Evolutionary conservation across 2,329 filamentous ascomycete species (phyloP).

Genomic region (Teratosphaeria zuluensis): DNA sequence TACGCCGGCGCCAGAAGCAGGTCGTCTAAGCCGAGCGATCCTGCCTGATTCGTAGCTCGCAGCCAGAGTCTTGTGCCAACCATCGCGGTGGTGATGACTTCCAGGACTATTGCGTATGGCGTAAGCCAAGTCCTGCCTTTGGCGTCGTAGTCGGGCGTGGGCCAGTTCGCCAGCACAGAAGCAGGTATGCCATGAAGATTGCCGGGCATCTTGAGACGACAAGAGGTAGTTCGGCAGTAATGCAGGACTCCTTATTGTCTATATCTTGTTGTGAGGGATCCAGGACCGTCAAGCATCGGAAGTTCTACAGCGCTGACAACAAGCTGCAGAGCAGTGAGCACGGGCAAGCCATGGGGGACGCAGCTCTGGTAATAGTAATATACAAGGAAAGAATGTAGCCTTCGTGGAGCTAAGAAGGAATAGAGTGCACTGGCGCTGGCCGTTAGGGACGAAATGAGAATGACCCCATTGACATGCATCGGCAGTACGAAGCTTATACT

Average conservation of each 20-base stretch:
- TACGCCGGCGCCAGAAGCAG: slow-evolving; percentile 8
- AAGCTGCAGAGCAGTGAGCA: background rate
- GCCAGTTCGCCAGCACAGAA: slow-evolving; percentile 13
- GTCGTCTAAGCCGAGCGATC: slow-evolving; percentile 18
- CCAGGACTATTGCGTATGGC: slow-evolving; percentile 8
- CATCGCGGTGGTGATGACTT: slow-evolving; percentile 9
- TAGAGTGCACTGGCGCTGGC: background rate
- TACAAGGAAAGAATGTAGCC: background rate
- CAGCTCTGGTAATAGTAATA: background rate
- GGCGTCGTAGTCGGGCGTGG: slow-evolving; percentile 18
- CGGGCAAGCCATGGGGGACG: background rate
- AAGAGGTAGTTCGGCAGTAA: background rate
- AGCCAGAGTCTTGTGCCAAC: slow-evolving; percentile 13
- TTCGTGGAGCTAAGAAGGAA: background rate
- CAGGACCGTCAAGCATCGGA: background rate
- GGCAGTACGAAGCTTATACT: background rate
- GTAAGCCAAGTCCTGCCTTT: slow-evolving; percentile 12
- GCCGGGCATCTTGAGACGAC: slow-evolving; percentile 12
- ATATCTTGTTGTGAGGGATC: background rate
- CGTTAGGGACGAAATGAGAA: background rate
- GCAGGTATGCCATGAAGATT: slow-evolving; percentile 10
- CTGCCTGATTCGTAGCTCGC: slow-evolving; percentile 12
- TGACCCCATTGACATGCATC: background rate
- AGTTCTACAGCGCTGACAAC: background rate
- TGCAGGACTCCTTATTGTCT: background rate